Evolutionary conservation across 768 basidiomycete species (phyloP).

Genomic region (Daedaleopsis sinensis): DNA sequence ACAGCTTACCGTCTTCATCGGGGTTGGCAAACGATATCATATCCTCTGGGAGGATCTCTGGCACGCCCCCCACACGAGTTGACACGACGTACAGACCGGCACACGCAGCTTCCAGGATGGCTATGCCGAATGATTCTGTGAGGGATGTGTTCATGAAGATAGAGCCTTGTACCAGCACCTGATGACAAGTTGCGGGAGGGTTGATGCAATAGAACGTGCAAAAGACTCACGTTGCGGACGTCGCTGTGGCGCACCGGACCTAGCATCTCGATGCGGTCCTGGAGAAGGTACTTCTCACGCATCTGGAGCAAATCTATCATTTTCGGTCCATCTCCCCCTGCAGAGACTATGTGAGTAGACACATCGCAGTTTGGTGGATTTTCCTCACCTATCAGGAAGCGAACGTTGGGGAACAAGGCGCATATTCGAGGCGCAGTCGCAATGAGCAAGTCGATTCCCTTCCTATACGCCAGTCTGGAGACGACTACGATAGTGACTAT

Average conservation of each 20-base stretch:
- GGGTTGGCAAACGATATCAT: slow-evolving; percentile 96
- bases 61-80: slow-evolving; percentile 93
- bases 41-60: slow-evolving; percentile 90
- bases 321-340: slow-evolving; percentile 95
- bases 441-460: slow-evolving; percentile 94
- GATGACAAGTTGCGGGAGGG: not conserved
- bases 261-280: slow-evolving; percentile 90
- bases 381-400: slow-evolving; percentile 78
- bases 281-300: slow-evolving; percentile 86
- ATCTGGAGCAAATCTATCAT: slow-evolving; percentile 94
- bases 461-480: slow-evolving; percentile 90
- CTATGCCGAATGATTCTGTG: slow-evolving; percentile 96
- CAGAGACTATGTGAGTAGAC: not conserved
- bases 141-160: slow-evolving; percentile 96
- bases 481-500: slow-evolving; percentile 91
- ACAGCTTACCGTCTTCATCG: slow-evolving; percentile 81
- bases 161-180: slow-evolving; percentile 86
- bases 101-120: slow-evolving; percentile 96
- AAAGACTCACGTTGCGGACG: slow-evolving; percentile 71
- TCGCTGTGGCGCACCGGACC: slow-evolving; percentile 81
- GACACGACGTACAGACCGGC: slow-evolving; percentile 93
- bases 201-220: not conserved
- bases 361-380: not conserved
- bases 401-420: slow-evolving; percentile 79
- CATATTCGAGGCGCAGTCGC: slow-evolving; percentile 92